phyloP scores from a whole-genome alignment of 148 eudicot genomes.

The Vaccinium myrtillus region DNA sequence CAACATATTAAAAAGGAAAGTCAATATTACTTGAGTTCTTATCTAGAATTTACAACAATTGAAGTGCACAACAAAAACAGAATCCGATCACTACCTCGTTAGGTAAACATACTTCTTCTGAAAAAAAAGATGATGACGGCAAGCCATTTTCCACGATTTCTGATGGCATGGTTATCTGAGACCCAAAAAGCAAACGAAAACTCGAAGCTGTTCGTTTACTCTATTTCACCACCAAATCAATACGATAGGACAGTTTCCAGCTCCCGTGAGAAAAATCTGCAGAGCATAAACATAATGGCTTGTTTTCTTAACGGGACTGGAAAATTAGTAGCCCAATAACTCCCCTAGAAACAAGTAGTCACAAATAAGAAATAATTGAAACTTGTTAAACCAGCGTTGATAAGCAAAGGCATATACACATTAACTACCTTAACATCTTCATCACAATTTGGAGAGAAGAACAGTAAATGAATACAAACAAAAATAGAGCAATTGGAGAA shows the following conservation, averaged over 20 bases:
- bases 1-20: constrained; percentile 2
- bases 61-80: constrained; percentile 5
- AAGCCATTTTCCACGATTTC: constrained; percentile 52
- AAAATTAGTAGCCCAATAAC: constrained; percentile 3
- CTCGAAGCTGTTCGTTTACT: constrained; percentile 1
- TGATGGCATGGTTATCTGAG: constrained; percentile 39
- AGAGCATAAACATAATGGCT: constrained; percentile 12
- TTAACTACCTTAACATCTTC: background rate
- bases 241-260: constrained; percentile 17
- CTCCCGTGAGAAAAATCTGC: constrained; percentile 22
- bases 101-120: constrained; percentile 40
- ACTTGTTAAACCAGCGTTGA: background rate
- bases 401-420: background rate
- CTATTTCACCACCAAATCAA: constrained; percentile 15
- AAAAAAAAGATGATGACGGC: constrained; percentile 43
- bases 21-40: background rate
- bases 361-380: background rate
- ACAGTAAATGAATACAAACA: background rate
- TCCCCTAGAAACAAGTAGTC: background rate
- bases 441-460: constrained; percentile 1
- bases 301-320: background rate
- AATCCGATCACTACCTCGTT: constrained; percentile 40
- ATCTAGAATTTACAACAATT: too few species aligned
- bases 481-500: background rate
- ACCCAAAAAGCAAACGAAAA: background rate